Base-by-base conservation (phyloP, 495 filamentous ascomycete genomes). In the Penicillium argentinense region DNA sequence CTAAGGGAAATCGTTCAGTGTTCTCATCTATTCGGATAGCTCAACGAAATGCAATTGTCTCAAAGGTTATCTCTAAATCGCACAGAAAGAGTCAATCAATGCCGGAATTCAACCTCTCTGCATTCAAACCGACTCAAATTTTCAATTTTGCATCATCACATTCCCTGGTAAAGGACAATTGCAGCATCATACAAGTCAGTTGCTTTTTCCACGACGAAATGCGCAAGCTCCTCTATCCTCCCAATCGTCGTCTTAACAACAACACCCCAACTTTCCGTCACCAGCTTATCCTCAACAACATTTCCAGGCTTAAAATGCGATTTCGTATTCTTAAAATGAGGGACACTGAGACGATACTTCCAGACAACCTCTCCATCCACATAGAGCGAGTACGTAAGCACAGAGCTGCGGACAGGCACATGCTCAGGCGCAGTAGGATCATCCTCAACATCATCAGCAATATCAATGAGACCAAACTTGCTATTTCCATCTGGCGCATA, bases 401-500 rank as follows among this genome's bases (percentile, higher is more conserved):
- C 78, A 1, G 72, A 75, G 51, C 63, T 67, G 6, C 67, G 63
- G 9, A 59, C 51, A 2, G 34, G 48, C 6, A 44, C 48, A 3
- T 64, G 47, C 54, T 62, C 38, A 40, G 65, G 46, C 33, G 54
- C 14, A 36, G 34, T 14, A 12, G 55, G 76, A 52, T 84, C 78
- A 42, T 75, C 72, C 18, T 71, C 70, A 8, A 73, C 75, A 21
- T 73, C 70, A 28, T 81, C 81, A 42, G 83, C 80, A 34, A 98
- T 89, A 22, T 89, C 86, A n/a, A 98, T 76, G 1, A 87, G 82
- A 1, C 91, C 92, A 58, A 95, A 91, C 63, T 98, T 98, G 39
- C 80, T 86, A 59, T 95, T 93, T 1, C 93, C 93, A 57, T 82
- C 79, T 0, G 93, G 87, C 19, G 89, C 79, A 52, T 96, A 95